Evolutionary conservation across 768 basidiomycete species (phyloP), one percentile per base, ranked within the genome.

Genomic region (Tulasnella sp.): DNA sequence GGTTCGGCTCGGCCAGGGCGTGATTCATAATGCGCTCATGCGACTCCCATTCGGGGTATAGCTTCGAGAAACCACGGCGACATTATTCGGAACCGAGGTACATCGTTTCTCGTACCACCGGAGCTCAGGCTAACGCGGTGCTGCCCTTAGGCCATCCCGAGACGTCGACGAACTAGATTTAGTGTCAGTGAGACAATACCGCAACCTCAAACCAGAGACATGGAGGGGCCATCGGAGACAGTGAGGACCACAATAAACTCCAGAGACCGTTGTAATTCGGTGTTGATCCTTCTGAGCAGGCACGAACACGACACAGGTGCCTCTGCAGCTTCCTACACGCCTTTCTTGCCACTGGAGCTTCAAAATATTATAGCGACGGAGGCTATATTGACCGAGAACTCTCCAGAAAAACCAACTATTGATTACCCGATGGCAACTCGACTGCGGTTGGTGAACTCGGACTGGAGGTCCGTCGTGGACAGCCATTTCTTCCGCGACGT

Each of bases 401-500:
- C 29, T 9, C 32, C 29, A 11, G 61, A 9, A 2, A 13, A 67
- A 16, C 29, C 29, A 67, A 5, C 32, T 35, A 23, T 76, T 7
- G 57, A 39, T 9, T 57, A 61, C 40, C 16, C 57, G 39, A 37
- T 76, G 18, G 75, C 51, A 32, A 42, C 40, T 42, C 26, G 15
- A 2, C 55, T 76, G 42, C 67, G 57, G 26, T 35, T 76, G 35
- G 75, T 76, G 55, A 76, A 76, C 10, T 37, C 48, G 48, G 40
- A 48, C 29, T 76, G 75, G 75, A 51, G 57, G 29, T 5, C 35
- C 10, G 48, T 42, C 26, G 75, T 76, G 39, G 75, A 76, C 26
- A 46, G 57, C 16, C 48, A 61, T 51, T 70, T 76, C n/a, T 76
- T 67, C 42, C 55, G 57, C 5, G 55, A 76, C 57, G 37, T 76